phyloP scores from a whole-genome alignment of 345 rosid species.

The Lepidium sativum region DNA sequence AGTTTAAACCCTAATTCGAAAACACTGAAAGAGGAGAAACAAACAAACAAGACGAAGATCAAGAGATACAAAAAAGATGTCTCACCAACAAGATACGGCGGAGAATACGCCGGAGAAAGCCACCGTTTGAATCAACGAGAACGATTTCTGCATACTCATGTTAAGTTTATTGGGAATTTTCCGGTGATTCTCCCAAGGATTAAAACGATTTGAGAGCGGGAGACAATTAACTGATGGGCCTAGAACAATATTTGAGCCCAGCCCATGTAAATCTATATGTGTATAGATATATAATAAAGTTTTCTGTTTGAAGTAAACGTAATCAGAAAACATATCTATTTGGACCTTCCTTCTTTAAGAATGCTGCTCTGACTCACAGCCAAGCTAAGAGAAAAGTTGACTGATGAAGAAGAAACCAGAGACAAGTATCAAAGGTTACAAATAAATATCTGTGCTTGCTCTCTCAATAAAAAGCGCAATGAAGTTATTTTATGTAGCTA shows the following conservation, averaged over 20 bases:
- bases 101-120: slow-evolving; percentile 78
- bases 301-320: no score
- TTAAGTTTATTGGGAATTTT: background rate
- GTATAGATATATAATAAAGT: background rate
- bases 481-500: slow-evolving; percentile 32
- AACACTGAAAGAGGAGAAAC: background rate
- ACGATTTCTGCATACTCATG: slow-evolving; percentile 43
- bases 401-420: slow-evolving; percentile 37
- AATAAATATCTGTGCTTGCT: slow-evolving; percentile 34
- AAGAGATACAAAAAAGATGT: background rate
- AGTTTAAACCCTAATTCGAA: background rate
- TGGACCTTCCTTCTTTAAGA: slow-evolving; percentile 15
- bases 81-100: slow-evolving; percentile 67
- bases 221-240: slow-evolving; percentile 10
- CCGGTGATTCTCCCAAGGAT: background rate
- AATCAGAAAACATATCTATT: background rate
- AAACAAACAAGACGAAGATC: background rate
- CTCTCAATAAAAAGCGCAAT: slow-evolving; percentile 44
- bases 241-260: background rate
- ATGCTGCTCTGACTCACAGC: slow-evolving; percentile 45
- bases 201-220: slow-evolving; percentile 1
- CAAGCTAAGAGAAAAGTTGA: slow-evolving; percentile 38
- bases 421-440: slow-evolving; percentile 30
- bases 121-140: slow-evolving; percentile 67
- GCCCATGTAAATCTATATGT: background rate